These are phyloP conservation scores for Dactylellina drechsleri DNA, from an alignment of 2,329 filamentous ascomycete species.

Conservation along the genomic window DNA sequence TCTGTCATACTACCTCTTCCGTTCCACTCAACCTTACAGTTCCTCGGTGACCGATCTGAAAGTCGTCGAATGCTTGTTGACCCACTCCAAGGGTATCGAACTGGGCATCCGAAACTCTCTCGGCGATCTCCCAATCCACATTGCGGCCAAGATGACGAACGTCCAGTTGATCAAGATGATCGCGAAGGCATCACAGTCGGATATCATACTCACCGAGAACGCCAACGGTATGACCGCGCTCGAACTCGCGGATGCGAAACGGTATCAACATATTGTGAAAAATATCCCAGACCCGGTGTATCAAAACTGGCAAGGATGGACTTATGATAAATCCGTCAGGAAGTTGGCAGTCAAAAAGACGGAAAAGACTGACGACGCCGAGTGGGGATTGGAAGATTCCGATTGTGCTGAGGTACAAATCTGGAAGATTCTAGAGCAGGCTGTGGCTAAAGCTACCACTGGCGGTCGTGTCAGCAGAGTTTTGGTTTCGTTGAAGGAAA, in stretches of 20 bases:
- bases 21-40: conserved; percentile 47
- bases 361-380: background rate
- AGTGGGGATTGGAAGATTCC: conserved; percentile 8
- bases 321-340: background rate
- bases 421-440: conserved; percentile 37
- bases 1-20: conserved; percentile 73
- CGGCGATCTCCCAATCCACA: conserved; percentile 64
- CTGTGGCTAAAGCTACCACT: conserved; percentile 11
- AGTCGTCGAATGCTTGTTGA: conserved; percentile 66
- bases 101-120: conserved; percentile 64
- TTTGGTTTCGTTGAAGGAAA: conserved; percentile 43
- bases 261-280: conserved; percentile 37
- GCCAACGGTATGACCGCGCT: conserved; percentile 57
- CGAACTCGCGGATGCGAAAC: conserved; percentile 55
- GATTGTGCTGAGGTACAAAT: conserved; percentile 19
- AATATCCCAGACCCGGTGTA: conserved; percentile 27
- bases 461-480: conserved; percentile 4
- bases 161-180: conserved; percentile 28
- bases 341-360: conserved; percentile 9
- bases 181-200: conserved; percentile 58
- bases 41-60: conserved; percentile 60
- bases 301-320: conserved; percentile 19
- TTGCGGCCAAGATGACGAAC: conserved; percentile 38
- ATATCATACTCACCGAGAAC: conserved; percentile 56
- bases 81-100: conserved; percentile 68